These are phyloP conservation scores for Chalciporus piperatus DNA, from an alignment of 768 basidiomycete genomes.

Conservation along the genomic window DNA sequence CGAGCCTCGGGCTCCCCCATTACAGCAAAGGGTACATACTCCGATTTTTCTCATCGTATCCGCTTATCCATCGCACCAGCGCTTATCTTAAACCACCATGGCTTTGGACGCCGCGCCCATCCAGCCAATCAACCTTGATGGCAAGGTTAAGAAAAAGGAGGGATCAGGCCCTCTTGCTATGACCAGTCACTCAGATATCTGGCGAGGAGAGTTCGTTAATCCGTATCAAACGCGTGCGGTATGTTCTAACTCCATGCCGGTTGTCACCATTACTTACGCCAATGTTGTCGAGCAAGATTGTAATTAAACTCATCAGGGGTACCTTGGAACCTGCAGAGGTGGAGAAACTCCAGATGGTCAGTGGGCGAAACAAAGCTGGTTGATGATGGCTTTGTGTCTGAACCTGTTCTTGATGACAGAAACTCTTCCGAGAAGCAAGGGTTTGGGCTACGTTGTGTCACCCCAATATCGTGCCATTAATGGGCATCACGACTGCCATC, in stretches of 20 bases:
- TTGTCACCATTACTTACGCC: background rate
- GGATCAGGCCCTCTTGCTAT: slow-evolving; percentile 9
- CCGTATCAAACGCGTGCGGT: slow-evolving; percentile 10
- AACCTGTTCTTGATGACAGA: slow-evolving; percentile 8
- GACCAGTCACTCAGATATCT: slow-evolving; percentile 22
- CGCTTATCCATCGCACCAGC: background rate
- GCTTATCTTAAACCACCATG: slow-evolving; percentile 6
- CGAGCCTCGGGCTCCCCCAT: too few relatives aligned
- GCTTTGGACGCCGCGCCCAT: slow-evolving; percentile 20
- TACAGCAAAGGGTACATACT: too few relatives aligned
- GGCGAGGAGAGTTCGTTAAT: slow-evolving; percentile 20
- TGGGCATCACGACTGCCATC: slow-evolving; percentile 17
- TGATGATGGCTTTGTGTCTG: background rate
- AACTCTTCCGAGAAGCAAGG: slow-evolving; percentile 27
- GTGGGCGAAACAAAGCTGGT: background rate
- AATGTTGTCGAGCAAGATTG: slow-evolving; percentile 12
- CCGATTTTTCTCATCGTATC: too few relatives aligned
- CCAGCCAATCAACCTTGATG: slow-evolving; percentile 19
- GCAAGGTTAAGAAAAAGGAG: slow-evolving; percentile 11
- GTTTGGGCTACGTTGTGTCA: slow-evolving; percentile 24
- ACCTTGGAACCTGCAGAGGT: slow-evolving; percentile 11
- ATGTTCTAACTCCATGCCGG: background rate
- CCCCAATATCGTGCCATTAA: slow-evolving; percentile 24
- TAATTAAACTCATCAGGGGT: slow-evolving; percentile 26
- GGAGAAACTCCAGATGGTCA: slow-evolving; percentile 18